These are phyloP conservation scores for Eucalyptus camaldulensis DNA, from an alignment of 345 rosid genomes.

Conservation along the genomic window DNA sequence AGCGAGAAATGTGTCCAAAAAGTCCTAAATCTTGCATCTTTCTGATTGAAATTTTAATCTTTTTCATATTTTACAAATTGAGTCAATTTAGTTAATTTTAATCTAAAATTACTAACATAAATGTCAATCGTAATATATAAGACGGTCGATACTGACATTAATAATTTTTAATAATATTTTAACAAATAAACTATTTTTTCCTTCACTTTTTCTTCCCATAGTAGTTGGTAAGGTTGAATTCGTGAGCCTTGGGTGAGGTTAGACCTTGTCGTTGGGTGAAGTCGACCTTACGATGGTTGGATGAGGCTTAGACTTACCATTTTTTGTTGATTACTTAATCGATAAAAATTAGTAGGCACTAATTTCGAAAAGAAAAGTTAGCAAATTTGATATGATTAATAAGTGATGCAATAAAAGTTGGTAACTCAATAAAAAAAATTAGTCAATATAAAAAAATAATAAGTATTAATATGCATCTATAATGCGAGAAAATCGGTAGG, in stretches of 20 bases:
- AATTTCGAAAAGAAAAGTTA: not conserved
- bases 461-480: not conserved
- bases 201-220: not conserved
- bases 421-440: not conserved
- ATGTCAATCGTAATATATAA: rapidly evolving
- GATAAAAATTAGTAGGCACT: not conserved
- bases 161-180: too few species aligned
- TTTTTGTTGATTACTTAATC: not conserved
- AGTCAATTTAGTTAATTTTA: too few species aligned
- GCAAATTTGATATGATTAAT: not conserved
- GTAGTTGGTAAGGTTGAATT: not conserved
- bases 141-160: rapidly evolving
- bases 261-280: rapidly evolving
- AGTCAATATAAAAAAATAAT: not conserved
- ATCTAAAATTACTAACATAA: rapidly evolving
- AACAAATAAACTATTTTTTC: too few species aligned
- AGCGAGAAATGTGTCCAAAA: too few species aligned
- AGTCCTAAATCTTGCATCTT: not conserved
- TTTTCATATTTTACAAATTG: too few species aligned
- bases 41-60: too few species aligned
- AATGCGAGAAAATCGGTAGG: not conserved
- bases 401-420: not conserved
- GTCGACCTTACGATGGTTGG: not conserved
- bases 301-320: not conserved
- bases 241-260: not conserved